A percentile compares a stretch with the other conserved stretches of the same genome.
Evolutionary conservation across 2,329 filamentous ascomycete genomes (phyloP).

Genomic region (Aspergillus ibericus): DNA sequence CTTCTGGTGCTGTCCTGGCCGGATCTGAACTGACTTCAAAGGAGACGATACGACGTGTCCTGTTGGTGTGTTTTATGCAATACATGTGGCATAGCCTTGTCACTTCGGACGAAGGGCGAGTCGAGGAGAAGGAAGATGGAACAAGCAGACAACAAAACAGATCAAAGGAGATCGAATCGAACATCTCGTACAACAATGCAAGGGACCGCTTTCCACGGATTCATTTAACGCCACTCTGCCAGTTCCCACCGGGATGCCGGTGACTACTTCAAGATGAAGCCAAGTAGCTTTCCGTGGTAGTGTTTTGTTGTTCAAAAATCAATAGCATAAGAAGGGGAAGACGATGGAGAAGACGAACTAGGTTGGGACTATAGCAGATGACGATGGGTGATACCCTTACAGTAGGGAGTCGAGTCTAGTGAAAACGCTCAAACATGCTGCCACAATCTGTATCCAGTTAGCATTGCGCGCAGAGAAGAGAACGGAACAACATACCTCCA

Average conservation of each 20-base stretch:
- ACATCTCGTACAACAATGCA: constrained; percentile 30
- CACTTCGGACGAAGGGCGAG: neutral
- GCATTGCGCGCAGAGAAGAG: constrained; percentile 6
- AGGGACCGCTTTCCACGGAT: constrained; percentile 24
- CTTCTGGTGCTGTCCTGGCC: neutral
- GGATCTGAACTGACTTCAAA: neutral
- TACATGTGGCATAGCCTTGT: constrained; percentile 5
- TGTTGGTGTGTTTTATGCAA: constrained; percentile 8
- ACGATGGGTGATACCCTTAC: constrained; percentile 43
- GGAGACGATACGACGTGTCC: neutral
- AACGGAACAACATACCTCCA: constrained; percentile 67
- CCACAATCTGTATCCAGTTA: constrained; percentile 63
- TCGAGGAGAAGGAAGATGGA: neutral
- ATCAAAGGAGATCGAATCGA: constrained; percentile 15
- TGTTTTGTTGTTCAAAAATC: constrained; percentile 12
- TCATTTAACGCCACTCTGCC: constrained; percentile 20
- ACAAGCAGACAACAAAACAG: constrained; percentile 14
- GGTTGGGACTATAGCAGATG: constrained; percentile 3
- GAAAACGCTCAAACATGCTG: constrained; percentile 95
- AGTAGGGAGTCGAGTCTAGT: constrained; percentile 94
- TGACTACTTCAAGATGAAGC: constrained; percentile 31
- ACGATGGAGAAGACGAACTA: constrained; percentile 10
- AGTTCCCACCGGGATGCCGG: constrained; percentile 26
- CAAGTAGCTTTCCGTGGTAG: constrained; percentile 7
- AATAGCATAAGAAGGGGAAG: constrained; percentile 16